Evolutionary conservation across 1,139 yeast genomes (phyloP), one percentile per base, ranked within the genome.

Genomic region (Yamadazyma dushanensis): DNA sequence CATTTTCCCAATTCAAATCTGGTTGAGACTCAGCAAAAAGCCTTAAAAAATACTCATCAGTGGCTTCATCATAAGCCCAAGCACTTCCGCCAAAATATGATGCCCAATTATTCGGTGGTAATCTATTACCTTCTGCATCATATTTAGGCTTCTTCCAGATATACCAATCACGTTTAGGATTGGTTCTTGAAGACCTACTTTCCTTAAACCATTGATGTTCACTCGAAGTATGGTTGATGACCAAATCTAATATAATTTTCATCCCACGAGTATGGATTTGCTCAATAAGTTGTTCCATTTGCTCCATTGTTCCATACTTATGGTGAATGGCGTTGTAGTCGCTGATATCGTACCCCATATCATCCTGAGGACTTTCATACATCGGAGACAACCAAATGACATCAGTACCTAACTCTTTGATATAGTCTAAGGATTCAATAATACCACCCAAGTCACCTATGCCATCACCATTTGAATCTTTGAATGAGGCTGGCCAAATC

Each of bases 321-420:
- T 73, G 70, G 51, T 75, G 67, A 27, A 77, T 64, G n/a, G 56
- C 63, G 48, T 72, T 65, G 52, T 77, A 77, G 55, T 77, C 71
- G 23, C 74, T 59, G 45, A 77, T 73, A 49, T 77, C 83, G 51
- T 77, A 77, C 2, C 83, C 83, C 82, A 77, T 76, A 49, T 78
- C 83, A 32, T 71, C 73, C 48, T 73, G 77, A 4, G 83, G 83
- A 2, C 79, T 71, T 41, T 73, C 76, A 55, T 66, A 76, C 62
- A 73, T 70, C 20, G 83, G 83, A 18, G 74, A 70, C 39, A 76
- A 56, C 83, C 83, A 77, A 27, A 77, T 57, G 21, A 73, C 64
- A 42, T 74, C 78, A 14, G 63, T 63, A 2, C 82, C 82, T 30
- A 77, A 59, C 16, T 57, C 58, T 50, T 73, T 66, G 50, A 77